Conservation (phyloP, 805 yeast genomes). For the Pichia insulana region DNA sequence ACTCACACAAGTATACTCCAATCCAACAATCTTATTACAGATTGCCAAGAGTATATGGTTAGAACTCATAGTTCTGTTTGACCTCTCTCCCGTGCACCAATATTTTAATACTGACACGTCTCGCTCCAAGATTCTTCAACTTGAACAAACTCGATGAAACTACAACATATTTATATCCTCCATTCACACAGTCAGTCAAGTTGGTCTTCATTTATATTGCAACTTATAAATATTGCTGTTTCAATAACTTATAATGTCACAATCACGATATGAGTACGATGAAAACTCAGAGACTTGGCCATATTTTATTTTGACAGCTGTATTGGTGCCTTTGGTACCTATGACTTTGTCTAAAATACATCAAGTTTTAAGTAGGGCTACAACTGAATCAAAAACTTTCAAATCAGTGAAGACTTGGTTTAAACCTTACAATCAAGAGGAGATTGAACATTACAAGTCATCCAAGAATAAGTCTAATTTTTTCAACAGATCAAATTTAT, state of each 20-base stretch:
- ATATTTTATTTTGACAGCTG: constrained; percentile 67
- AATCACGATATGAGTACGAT: constrained; percentile 67
- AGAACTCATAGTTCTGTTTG: too few relatives aligned
- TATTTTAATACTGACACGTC: constrained; percentile 1
- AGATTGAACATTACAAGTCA: constrained; percentile 24
- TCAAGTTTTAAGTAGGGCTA: not conserved
- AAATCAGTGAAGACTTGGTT: constrained; percentile 24
- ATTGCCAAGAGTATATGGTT: too few relatives aligned
- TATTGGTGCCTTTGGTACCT: constrained; percentile 63
- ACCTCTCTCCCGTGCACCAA: constrained; percentile 8
- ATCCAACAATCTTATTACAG: too few relatives aligned
- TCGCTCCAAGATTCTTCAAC: not conserved
- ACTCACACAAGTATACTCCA: too few relatives aligned
- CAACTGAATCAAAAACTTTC: constrained; percentile 4
- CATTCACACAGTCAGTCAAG: not conserved
- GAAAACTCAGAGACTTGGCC: constrained; percentile 93
- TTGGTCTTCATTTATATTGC: not conserved
- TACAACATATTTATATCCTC: not conserved
- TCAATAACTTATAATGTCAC: constrained; percentile 30
- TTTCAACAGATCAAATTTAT: constrained; percentile 25
- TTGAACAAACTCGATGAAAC: not conserved
- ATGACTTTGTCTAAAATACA: constrained; percentile 22
- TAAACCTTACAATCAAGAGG: constrained; percentile 28
- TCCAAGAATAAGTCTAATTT: constrained; percentile 23
- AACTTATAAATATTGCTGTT: not conserved